These are phyloP conservation scores for Gilbertella persicaria DNA, from an alignment of 371 early-diverging fungal species.

Conservation along the genomic window DNA sequence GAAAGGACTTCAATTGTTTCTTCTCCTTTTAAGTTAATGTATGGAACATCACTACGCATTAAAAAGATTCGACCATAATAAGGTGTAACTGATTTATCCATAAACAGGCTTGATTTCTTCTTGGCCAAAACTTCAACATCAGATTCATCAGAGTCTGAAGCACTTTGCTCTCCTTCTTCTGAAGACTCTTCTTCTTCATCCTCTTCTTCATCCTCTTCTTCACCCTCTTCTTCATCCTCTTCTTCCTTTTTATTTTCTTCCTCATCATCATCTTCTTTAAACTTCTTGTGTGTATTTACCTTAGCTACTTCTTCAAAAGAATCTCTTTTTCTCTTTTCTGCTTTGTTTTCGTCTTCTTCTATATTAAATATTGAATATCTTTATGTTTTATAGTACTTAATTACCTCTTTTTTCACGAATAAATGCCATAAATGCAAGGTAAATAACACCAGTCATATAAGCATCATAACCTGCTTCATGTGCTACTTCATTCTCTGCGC, in stretches of 20 bases:
- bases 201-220: constrained; percentile 8
- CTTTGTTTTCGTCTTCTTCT: neutral
- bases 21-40: constrained; percentile 47
- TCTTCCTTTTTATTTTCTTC: constrained; percentile 1
- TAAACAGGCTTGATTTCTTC: constrained; percentile 22
- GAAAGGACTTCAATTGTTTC: constrained; percentile 17
- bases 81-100: constrained; percentile 18
- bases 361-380: neutral
- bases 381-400: neutral
- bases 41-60: constrained; percentile 52
- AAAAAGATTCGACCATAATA: constrained; percentile 50
- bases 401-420: constrained; percentile 45
- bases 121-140: constrained; percentile 17
- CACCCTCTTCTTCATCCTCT: constrained; percentile 3
- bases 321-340: constrained; percentile 12
- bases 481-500: constrained; percentile 26
- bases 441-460: constrained; percentile 81
- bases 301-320: neutral
- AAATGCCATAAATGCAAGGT: constrained; percentile 55
- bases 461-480: constrained; percentile 96
- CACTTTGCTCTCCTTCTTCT: neutral
- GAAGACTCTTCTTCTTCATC: constrained; percentile 1
- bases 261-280: neutral
- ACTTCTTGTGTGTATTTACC: neutral
- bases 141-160: constrained; percentile 14